Conservation (phyloP, 1,284 basidiomycete species). For the Athelia sp. region DNA sequence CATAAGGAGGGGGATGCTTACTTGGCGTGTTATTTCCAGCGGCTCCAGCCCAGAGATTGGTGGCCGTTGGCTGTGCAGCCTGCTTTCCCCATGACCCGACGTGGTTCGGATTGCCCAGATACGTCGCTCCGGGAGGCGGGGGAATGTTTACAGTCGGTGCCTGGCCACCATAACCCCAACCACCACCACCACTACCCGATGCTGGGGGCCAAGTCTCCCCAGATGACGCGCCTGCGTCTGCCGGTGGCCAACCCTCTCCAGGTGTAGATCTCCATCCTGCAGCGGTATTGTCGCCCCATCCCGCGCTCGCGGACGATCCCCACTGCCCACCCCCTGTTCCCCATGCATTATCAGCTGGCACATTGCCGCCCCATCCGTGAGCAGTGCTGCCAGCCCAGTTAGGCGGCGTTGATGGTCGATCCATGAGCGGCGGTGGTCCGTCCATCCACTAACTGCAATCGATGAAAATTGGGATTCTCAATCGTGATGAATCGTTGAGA, state of each 20-base stretch:
- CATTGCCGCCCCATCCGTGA: not conserved
- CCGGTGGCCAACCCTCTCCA: not conserved
- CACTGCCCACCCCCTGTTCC: not conserved
- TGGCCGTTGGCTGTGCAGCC: not conserved
- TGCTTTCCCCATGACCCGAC: not conserved
- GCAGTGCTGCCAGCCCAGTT: not conserved
- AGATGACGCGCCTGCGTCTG: not conserved
- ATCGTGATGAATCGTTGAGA: too few relatives aligned
- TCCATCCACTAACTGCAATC: too few relatives aligned
- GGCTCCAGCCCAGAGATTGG: not conserved
- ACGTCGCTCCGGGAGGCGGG: not conserved
- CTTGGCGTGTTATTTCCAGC: not conserved
- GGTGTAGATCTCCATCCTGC: not conserved
- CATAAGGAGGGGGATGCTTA: too few relatives aligned
- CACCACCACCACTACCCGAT: not conserved
- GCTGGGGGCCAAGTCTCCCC: not conserved
- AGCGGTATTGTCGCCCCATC: not conserved
- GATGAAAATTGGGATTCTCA: too few relatives aligned
- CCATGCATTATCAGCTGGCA: not conserved
- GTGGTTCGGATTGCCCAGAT: not conserved
- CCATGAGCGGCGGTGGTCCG: not conserved
- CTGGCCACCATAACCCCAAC: not conserved
- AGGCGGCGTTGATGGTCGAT: not conserved
- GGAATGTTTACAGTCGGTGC: not conserved
- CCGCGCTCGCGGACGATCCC: not conserved